Evolutionary conservation across 179 eudicot species (phyloP), one percentile per base, ranked within the genome.

Genomic region (Drosera spatulata): DNA sequence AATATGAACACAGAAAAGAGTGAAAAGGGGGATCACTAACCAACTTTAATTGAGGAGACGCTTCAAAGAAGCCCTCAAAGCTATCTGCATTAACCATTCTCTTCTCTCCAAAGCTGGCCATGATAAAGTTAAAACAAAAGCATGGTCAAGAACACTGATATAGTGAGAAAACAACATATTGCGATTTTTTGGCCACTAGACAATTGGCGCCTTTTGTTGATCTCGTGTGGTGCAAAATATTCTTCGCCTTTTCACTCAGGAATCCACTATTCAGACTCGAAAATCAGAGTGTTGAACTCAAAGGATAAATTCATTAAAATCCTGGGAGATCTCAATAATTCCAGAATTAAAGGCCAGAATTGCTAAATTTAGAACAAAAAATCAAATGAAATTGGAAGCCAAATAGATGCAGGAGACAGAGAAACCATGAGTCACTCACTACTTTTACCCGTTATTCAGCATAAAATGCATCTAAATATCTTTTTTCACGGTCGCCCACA

Each of bases 51-150:
- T 69, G 70, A 72, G 76, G 73, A 58, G 82, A 78, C 64, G 68
- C 77, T 68, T 75, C 82, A 60, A 64, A 52, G 57, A 80, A 71
- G 76, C 73, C 75, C 69, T 75, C 86, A 63, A 38, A 56, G 51
- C 65, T 72, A 55, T 71, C 75, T 45, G 55, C 60, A 65, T 84
- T 79, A 62, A 68, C 71, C 67, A 69, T 83, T 66, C 77, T 77
- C 78, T 75, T 82, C 49, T 80, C 88, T n/a, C 95, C 85, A 70
- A 86, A 82, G 80, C 99, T 89, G 87, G 69, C 69, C 59, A 62
- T 62, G 10, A 70, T 39, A 68, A 41, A 53, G 57, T 6, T 14
- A 53, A 53, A 53, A 2, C 39, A 53, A 53, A 53, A 53, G 57
- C 10, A 10, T 50, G 13, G 13, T n/a, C 4, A 15, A 50, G 53